Evolutionary conservation across 805 yeast species (phyloP).

Genomic region (Jamesozyma gamospora): DNA sequence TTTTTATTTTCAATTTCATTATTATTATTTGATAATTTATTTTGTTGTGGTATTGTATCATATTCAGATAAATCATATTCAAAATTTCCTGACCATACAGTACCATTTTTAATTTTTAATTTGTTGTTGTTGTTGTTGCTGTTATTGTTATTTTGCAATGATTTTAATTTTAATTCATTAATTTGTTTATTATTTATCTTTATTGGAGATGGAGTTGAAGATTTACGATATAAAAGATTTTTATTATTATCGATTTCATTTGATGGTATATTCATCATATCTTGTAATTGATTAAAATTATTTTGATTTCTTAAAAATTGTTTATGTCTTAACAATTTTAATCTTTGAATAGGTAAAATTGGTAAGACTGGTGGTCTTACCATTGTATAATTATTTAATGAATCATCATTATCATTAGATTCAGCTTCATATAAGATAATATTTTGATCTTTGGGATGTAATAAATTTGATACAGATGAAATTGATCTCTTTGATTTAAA

Average conservation of each 20-base stretch:
- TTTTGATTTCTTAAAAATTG: slow-evolving; percentile 14
- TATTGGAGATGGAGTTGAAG: slow-evolving; percentile 20
- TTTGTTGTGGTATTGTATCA: slow-evolving; percentile 7
- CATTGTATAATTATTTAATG: not conserved
- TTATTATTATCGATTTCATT: slow-evolving; percentile 1
- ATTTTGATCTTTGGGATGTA: not conserved
- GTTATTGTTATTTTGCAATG: not conserved
- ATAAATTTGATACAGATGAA: too few species aligned
- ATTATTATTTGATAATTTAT: not conserved
- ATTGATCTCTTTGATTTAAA: too few species aligned
- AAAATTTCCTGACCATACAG: slow-evolving; percentile 24
- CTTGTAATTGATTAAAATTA: slow-evolving; percentile 1
- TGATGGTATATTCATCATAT: not conserved
- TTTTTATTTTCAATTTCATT: not conserved
- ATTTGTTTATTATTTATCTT: slow-evolving; percentile 3
- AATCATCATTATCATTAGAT: too few species aligned
- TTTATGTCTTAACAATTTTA: slow-evolving; percentile 20
- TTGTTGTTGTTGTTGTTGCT: slow-evolving; percentile 1
- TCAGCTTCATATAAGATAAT: slow-evolving; percentile 6
- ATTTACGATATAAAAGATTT: slow-evolving; percentile 8
- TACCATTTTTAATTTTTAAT: slow-evolving; percentile 7
- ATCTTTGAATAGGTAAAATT: slow-evolving; percentile 24
- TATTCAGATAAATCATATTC: slow-evolving; percentile 22
- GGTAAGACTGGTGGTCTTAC: slow-evolving; percentile 27
- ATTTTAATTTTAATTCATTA: not conserved